A percentile compares a stretch with the other conserved stretches of the same genome.
These are phyloP conservation scores for Xylaria grammica DNA, from an alignment of 495 filamentous ascomycete genomes.

Conservation along the genomic window DNA sequence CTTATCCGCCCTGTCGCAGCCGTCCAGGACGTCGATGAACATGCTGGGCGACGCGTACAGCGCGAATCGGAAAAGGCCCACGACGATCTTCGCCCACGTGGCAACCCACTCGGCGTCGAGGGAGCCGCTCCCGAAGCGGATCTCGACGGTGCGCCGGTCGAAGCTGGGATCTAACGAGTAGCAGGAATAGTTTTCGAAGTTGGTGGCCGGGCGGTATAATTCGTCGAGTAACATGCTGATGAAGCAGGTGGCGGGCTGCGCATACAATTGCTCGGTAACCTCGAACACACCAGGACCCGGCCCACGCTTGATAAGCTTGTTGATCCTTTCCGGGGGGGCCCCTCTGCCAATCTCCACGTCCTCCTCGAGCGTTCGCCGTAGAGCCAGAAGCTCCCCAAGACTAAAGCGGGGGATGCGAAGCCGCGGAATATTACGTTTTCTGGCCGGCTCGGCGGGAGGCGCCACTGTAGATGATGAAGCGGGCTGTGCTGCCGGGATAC, in stretches of 20 bases:
- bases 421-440: not conserved
- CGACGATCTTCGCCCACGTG: conserved; percentile 41
- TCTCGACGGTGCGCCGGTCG: not conserved
- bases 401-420: not conserved
- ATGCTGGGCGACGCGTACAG: conserved; percentile 13
- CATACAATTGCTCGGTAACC: not conserved
- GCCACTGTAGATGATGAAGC: not conserved
- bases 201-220: not conserved
- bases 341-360: not conserved
- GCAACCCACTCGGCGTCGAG: conserved; percentile 29
- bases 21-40: conserved; percentile 23
- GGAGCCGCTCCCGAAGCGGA: conserved; percentile 39
- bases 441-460: not conserved
- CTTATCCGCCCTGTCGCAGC: conserved; percentile 7
- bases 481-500: not conserved
- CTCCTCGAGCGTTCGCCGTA: not conserved
- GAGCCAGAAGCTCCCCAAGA: not conserved
- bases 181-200: not conserved
- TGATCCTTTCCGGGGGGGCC: not conserved
- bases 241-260: not conserved
- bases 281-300: not conserved
- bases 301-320: not conserved
- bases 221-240: not conserved
- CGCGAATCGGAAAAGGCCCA: conserved; percentile 37
- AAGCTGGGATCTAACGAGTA: not conserved